Evolutionary conservation across 805 yeast genomes (phyloP), one percentile per base, ranked within the genome.

Genomic region (Monosporozyma siamensis): DNA sequence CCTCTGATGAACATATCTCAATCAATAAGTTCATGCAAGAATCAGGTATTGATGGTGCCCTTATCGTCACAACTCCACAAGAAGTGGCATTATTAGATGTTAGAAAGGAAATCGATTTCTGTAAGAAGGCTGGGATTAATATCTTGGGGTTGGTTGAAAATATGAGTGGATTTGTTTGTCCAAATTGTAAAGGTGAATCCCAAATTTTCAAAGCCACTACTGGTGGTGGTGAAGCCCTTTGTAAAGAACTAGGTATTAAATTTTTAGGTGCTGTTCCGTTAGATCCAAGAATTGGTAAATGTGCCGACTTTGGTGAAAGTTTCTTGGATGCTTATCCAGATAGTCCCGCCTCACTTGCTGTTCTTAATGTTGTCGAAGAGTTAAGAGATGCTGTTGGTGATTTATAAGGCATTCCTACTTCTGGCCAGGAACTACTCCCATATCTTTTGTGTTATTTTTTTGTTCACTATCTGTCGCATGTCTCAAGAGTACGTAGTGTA

Each of bases 81-180:
- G 99, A 92, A 61, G 97, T 90, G 17, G 95, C 98, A 0, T 66
- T 92, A 32, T 65, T 92, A 37, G 99, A 92, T 58, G 99, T 92
- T 4, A 70, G 99, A 44, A 92, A 92, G 63, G 98, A 92, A 58
- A 85, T 92, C 17, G 95, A 90, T 58, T 92, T 92, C 55, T 92
- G 98, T 63, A 71, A 78, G 34, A 92, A 92, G 61, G 97, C 97
- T 2, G 80, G 79, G 2, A 88, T 92, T 47, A 80, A 74, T 46
- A 74, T 92, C 3, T 62, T 92, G 35, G 99, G 99, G 0, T 64
- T 92, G 11, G 97, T 92, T 15, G 99, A 92, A 60, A 92, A 92
- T 61, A 92, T 92, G 99, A 78, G 95, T 7, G 99, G 98, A 2
- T 92, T 92, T 66, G 97, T 92, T 12, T 92, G 99, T 61, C 98